phyloP scores from a whole-genome alignment of 768 basidiomycete genomes.

The Rubroboletus pulcherrimus region DNA sequence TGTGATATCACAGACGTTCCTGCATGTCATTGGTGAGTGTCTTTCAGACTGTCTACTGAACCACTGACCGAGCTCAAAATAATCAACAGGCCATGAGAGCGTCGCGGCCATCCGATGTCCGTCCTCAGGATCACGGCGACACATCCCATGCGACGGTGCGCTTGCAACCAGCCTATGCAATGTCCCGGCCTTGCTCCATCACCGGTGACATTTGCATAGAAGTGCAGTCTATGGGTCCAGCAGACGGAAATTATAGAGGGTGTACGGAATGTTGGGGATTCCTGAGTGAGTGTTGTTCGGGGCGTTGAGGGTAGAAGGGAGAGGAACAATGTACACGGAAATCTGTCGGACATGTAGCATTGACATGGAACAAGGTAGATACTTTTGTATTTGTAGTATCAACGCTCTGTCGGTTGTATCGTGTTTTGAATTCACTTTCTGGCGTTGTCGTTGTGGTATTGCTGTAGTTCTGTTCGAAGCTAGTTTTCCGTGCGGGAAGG shows the following conservation, averaged over 20 bases:
- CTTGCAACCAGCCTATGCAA: neutral
- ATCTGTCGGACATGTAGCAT: neutral
- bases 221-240: neutral
- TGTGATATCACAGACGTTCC: conserved; percentile 15
- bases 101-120: conserved; percentile 62
- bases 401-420: neutral
- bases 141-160: neutral
- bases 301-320: neutral
- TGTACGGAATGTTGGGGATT: neutral
- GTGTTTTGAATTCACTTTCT: neutral
- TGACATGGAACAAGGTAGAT: neutral
- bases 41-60: neutral
- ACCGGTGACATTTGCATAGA: neutral
- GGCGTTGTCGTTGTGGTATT: neutral
- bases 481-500: neutral
- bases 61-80: neutral
- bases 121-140: neutral
- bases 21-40: conserved; percentile 33
- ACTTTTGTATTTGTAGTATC: neutral
- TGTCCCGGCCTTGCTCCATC: neutral
- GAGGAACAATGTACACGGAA: neutral
- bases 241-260: neutral
- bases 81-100: conserved; percentile 68
- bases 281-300: neutral
- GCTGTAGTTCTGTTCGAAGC: neutral